phyloP scores from a whole-genome alignment of 2,329 filamentous ascomycete genomes.

The Colletotrichum tofieldiae region DNA sequence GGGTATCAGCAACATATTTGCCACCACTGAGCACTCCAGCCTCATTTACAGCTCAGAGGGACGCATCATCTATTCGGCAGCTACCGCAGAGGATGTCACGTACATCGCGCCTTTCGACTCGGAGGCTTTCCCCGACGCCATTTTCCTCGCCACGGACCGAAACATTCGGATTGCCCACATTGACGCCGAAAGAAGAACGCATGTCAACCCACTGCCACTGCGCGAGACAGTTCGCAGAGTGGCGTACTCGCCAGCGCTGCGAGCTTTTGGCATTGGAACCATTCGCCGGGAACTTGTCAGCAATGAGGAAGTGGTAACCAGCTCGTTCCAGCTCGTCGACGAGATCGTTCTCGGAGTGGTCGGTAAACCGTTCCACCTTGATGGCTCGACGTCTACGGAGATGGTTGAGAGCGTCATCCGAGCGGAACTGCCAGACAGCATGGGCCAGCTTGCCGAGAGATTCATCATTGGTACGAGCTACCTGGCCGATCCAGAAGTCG shows the following conservation, averaged over 20 bases:
- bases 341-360: slow-evolving; percentile 89
- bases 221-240: slow-evolving; percentile 88
- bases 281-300: slow-evolving; percentile 81
- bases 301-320: slow-evolving; percentile 82
- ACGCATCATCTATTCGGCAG: slow-evolving; percentile 91
- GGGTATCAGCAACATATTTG: slow-evolving; percentile 85
- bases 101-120: slow-evolving; percentile 88
- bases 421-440: slow-evolving; percentile 76
- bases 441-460: slow-evolving; percentile 75
- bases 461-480: slow-evolving; percentile 95
- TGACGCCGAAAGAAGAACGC: slow-evolving; percentile 88
- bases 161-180: slow-evolving; percentile 86
- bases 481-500: slow-evolving; percentile 72
- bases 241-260: slow-evolving; percentile 84
- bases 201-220: slow-evolving; percentile 85
- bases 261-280: slow-evolving; percentile 89
- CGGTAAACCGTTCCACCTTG: slow-evolving; percentile 77
- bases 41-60: slow-evolving; percentile 93
- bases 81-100: slow-evolving; percentile 89
- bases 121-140: slow-evolving; percentile 83
- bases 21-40: slow-evolving; percentile 93
- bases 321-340: slow-evolving; percentile 90
- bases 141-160: slow-evolving; percentile 83
- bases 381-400: slow-evolving; percentile 68
- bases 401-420: slow-evolving; percentile 89